These are phyloP conservation scores for Aspergillus ochraceus DNA, from an alignment of 2,329 filamentous ascomycete genomes.

Conservation along the genomic window DNA sequence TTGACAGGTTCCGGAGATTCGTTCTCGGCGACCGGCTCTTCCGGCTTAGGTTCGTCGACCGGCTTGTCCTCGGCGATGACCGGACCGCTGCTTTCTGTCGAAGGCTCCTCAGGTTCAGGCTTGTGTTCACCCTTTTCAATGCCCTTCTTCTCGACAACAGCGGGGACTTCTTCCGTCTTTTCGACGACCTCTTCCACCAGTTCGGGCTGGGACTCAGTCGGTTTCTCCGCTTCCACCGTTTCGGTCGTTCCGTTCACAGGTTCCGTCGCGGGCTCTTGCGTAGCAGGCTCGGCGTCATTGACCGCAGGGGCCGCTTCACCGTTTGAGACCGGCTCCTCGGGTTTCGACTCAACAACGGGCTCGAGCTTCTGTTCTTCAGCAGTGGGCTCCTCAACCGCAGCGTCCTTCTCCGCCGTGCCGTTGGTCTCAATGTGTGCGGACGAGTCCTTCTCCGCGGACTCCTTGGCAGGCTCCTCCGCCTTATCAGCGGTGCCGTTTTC, in stretches of 20 bases:
- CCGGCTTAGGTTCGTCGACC: slow-evolving; percentile 5
- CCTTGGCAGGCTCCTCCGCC: slow-evolving; percentile 14
- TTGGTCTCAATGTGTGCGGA: slow-evolving; percentile 10
- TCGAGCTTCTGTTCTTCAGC: slow-evolving; percentile 11
- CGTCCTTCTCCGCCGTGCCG: slow-evolving; percentile 3
- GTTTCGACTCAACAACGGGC: slow-evolving; percentile 1
- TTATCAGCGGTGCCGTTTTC: slow-evolving; percentile 16
- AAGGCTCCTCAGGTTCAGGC: slow-evolving; percentile 1
- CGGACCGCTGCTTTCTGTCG: background rate
- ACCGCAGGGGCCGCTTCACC: slow-evolving; percentile 9
- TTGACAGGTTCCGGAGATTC: background rate
- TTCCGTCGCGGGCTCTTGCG: slow-evolving; percentile 7
- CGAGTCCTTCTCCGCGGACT: slow-evolving; percentile 5
- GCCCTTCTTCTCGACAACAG: background rate
- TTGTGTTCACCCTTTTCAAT: slow-evolving; percentile 2
- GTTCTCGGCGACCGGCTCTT: slow-evolving; percentile 10
- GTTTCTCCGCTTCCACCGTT: slow-evolving; percentile 4
- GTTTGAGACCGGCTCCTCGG: slow-evolving; percentile 6
- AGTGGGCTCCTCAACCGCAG: slow-evolving; percentile 3
- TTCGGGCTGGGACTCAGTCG: background rate
- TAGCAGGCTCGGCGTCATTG: slow-evolving; percentile 12
- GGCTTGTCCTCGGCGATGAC: slow-evolving; percentile 2
- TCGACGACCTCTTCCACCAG: background rate
- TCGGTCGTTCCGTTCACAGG: background rate
- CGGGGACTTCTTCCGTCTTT: slow-evolving; percentile 1